Evolutionary conservation across 805 yeast genomes (phyloP).

Genomic region (Kodamaea kakaduensis): DNA sequence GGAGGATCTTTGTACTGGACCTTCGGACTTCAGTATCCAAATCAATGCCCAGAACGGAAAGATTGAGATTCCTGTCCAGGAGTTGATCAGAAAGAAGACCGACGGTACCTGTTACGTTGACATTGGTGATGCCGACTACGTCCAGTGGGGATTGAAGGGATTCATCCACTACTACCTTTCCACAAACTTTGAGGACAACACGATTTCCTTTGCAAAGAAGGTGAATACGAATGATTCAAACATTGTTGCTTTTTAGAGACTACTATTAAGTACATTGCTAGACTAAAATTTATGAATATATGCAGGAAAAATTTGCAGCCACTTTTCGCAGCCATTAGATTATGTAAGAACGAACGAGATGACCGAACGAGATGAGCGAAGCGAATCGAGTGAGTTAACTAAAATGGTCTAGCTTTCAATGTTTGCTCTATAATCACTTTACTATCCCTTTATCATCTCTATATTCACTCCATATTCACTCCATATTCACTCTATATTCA

Average conservation of each 20-base stretch:
- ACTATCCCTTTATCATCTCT: no score
- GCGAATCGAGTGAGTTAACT: no score
- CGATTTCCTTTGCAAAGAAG: constrained; percentile 3
- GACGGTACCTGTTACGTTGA: not conserved
- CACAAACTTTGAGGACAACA: not conserved
- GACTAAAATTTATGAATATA: no score
- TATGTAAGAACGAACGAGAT: no score
- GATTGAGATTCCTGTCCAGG: constrained; percentile 1
- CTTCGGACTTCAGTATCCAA: not conserved
- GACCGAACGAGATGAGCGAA: no score
- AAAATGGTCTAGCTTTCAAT: no score
- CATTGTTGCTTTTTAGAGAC: not conserved
- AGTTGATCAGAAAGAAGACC: not conserved
- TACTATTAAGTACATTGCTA: no score
- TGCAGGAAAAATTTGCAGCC: no score
- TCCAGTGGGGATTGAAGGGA: not conserved
- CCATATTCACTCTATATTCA: no score
- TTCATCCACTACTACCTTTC: not conserved
- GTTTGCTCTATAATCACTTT: no score
- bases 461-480: no score
- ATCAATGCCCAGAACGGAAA: not conserved
- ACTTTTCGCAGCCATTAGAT: no score
- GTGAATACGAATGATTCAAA: not conserved
- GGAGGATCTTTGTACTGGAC: not conserved
- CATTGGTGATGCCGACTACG: not conserved